Conservation (phyloP, 257 asterid species). For the Salvia miltiorrhiza region DNA sequence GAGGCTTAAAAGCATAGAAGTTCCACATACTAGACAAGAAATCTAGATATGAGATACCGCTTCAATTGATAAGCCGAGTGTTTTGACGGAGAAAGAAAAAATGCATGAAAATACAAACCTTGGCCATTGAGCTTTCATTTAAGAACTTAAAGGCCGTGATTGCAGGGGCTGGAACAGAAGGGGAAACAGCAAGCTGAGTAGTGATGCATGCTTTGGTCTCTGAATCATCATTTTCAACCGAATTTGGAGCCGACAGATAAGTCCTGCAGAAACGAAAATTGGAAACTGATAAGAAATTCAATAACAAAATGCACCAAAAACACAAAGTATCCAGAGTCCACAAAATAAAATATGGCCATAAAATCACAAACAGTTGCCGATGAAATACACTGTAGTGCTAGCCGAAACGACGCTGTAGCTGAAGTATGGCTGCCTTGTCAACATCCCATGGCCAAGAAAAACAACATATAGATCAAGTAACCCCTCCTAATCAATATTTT, state of each 20-base stretch:
- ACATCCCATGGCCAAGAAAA: neutral
- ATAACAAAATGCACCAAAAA: neutral
- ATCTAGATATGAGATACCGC: too few species aligned
- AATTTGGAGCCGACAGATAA: constrained; percentile 34
- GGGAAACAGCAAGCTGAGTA: constrained; percentile 13
- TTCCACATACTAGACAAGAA: neutral
- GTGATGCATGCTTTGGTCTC: constrained; percentile 34
- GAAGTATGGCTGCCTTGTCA: neutral
- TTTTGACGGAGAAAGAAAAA: neutral
- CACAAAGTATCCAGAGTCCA: neutral
- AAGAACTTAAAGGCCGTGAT: constrained; percentile 53
- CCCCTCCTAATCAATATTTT: neutral
- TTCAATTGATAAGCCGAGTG: neutral
- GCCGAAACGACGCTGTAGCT: neutral
- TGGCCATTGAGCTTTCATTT: constrained; percentile 44
- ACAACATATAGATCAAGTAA: too few species aligned
- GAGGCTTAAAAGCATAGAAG: neutral
- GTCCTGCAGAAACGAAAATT: constrained; percentile 43
- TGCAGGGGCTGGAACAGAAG: constrained; percentile 45
- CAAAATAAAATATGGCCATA: neutral
- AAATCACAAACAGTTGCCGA: neutral
- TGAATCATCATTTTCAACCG: constrained; percentile 33
- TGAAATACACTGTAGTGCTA: neutral
- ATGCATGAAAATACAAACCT: constrained; percentile 32
- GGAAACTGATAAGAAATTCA: neutral